These are phyloP conservation scores for Chytriomyces confervae DNA, from an alignment of 192 early-diverging fungal species.

Conservation along the genomic window DNA sequence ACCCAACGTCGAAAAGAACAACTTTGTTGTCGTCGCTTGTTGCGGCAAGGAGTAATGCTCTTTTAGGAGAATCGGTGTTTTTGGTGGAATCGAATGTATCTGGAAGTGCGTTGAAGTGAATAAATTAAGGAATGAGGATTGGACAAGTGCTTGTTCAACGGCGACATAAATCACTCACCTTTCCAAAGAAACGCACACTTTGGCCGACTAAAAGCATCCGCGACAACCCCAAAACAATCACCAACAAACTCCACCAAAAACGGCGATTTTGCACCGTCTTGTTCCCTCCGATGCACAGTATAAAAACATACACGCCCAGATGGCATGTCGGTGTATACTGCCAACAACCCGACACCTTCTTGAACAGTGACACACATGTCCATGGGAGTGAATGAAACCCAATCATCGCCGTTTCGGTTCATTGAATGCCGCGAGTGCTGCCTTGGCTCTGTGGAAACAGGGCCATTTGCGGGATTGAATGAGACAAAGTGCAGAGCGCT, in stretches of 20 bases:
- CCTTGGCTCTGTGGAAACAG: too few species aligned
- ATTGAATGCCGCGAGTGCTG: slow-evolving; percentile 56
- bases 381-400: slow-evolving; percentile 84
- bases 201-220: slow-evolving; percentile 70
- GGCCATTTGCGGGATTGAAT: slow-evolving; percentile 35
- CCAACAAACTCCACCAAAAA: slow-evolving; percentile 47
- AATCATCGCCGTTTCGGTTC: slow-evolving; percentile 80
- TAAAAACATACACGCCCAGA: slow-evolving; percentile 17
- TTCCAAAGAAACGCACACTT: slow-evolving; percentile 65
- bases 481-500: slow-evolving; percentile 75
- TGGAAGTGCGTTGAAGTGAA: too few species aligned
- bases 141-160: not conserved
- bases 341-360: not conserved
- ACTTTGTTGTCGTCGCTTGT: slow-evolving; percentile 61
- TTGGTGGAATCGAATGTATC: too few species aligned
- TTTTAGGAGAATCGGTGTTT: not conserved
- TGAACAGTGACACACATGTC: slow-evolving; percentile 41
- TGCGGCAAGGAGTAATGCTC: slow-evolving; percentile 59
- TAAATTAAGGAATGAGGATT: too few species aligned
- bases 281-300: not conserved
- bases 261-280: not conserved
- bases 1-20: slow-evolving; percentile 25
- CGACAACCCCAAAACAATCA: slow-evolving; percentile 67
- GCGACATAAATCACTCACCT: slow-evolving; percentile 39
- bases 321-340: slow-evolving; percentile 27